These are phyloP conservation scores for Letharia columbiana DNA, from an alignment of 495 filamentous ascomycete species.

Conservation along the genomic window DNA sequence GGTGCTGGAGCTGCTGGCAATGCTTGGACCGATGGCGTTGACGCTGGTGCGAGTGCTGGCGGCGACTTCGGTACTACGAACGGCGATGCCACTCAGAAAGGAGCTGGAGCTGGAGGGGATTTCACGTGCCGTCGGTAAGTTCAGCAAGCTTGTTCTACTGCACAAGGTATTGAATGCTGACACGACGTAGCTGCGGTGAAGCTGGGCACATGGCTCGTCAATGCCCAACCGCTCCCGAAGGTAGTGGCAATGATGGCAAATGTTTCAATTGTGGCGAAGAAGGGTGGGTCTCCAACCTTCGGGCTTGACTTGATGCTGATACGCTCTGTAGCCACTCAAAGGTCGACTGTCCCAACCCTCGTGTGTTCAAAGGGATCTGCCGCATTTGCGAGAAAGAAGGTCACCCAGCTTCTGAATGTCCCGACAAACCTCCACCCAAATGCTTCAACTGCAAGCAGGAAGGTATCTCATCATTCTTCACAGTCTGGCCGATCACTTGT, in stretches of 20 bases:
- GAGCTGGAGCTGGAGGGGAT: slow-evolving; percentile 24
- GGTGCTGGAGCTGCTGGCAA: slow-evolving; percentile 9
- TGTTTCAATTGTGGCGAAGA: slow-evolving; percentile 77
- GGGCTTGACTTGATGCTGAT: background rate
- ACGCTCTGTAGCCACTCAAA: slow-evolving; percentile 47
- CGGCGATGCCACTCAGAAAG: background rate
- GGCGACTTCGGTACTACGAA: slow-evolving; percentile 16
- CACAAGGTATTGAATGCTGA: background rate
- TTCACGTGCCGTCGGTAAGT: slow-evolving; percentile 28
- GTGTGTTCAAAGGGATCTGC: slow-evolving; percentile 63
- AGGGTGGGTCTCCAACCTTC: slow-evolving; percentile 43
- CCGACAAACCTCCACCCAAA: slow-evolving; percentile 48
- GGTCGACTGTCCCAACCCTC: slow-evolving; percentile 57
- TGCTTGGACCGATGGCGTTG: slow-evolving; percentile 15
- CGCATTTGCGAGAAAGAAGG: slow-evolving; percentile 62
- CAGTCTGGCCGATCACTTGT: background rate
- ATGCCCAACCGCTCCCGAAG: slow-evolving; percentile 44
- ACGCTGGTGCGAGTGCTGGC: slow-evolving; percentile 14
- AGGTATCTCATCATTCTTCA: slow-evolving; percentile 37
- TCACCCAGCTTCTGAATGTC: slow-evolving; percentile 64
- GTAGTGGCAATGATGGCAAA: slow-evolving; percentile 35
- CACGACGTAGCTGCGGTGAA: slow-evolving; percentile 40
- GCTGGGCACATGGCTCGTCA: slow-evolving; percentile 51
- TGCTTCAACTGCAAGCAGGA: slow-evolving; percentile 72
- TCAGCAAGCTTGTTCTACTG: background rate